Base-by-base conservation (phyloP, 169 alveolate species). In the Eimeria zaria region DNA sequence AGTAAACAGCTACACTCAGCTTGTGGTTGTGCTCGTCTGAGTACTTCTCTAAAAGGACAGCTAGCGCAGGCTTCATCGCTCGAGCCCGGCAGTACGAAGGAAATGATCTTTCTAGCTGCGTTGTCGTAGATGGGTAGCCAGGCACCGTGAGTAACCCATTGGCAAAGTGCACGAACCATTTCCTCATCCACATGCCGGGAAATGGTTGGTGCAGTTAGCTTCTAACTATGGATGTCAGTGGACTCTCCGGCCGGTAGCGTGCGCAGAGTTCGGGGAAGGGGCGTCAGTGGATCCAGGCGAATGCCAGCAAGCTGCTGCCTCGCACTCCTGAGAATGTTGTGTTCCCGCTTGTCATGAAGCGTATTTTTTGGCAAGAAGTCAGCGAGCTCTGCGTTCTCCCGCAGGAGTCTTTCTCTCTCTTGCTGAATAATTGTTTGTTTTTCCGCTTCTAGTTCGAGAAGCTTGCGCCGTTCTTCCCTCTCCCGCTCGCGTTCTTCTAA, bases 311-410 rank as follows among this genome's bases (percentile, higher is more conserved):
- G 58, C 67, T 87, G 81, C 48, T 62, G 83, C 30, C 27, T 69
- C 9, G 97, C 97, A 24, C 78, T 48, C 22, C 60, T 48, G 14
- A 95, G n/a, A 24, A 95, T 44, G 44, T 69, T 30, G 9, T 64
- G 89, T 44, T 95, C 99, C 44, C 96, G 96, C 36, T 55, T 80
- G 51, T 95, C 71, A 84, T 97, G 91, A 83, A 98, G 89, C 69
- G 98, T 94, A 27, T 98, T 98, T 96, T 98, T 98, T 3, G 99
- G 99, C 87, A 97, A 51, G 84, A 97, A 98, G 51, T 97, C 98
- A 60, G 91, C 97, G 39, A 98, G 97, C 74, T 96, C 96, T 62
- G 98, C 97, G 92, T 97, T 96, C 89, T 97, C 98, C 84, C 96
- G 91, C n/a, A 97, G 91, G 53, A 98, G 96, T 48, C 98, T 94